Evolutionary conservation across 1,139 yeast genomes (phyloP).

Genomic region (Sugiyamaella xylanicola): DNA sequence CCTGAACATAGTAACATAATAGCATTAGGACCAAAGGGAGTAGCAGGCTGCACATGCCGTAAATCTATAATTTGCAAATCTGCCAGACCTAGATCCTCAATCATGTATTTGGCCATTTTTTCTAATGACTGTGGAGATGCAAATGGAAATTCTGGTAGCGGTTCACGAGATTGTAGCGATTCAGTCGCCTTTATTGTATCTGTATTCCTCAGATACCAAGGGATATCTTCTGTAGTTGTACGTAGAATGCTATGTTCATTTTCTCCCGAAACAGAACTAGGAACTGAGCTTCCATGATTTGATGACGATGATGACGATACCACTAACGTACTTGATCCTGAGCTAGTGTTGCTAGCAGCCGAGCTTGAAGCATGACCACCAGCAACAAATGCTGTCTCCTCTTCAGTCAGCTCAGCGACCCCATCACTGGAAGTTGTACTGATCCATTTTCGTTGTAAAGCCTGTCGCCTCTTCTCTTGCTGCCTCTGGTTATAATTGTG

Average conservation of each 20-base stretch:
- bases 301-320: not conserved
- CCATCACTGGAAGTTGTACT: conserved; percentile 2
- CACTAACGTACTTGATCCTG: not conserved
- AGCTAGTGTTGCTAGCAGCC: not conserved
- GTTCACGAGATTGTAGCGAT: conserved; percentile 29
- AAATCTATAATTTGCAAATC: conserved; percentile 64
- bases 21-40: conserved; percentile 46
- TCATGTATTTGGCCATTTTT: conserved; percentile 51
- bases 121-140: conserved; percentile 56
- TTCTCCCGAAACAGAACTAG: not conserved
- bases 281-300: not conserved
- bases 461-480: conserved; percentile 11
- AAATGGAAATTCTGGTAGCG: conserved; percentile 50
- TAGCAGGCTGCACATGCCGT: conserved; percentile 51
- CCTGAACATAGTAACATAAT: conserved; percentile 73
- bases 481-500: conserved; percentile 14
- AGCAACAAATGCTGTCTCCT: conserved; percentile 3
- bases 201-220: conserved; percentile 38
- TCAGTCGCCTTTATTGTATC: conserved; percentile 28
- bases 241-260: not conserved
- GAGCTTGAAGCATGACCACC: not conserved
- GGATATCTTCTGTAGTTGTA: conserved; percentile 23
- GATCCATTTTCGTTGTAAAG: conserved; percentile 16
- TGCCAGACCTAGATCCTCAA: conserved; percentile 63
- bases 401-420: conserved; percentile 12